phyloP scores from a whole-genome alignment of 345 rosid genomes.

The Erysimum cheiranthoides region DNA sequence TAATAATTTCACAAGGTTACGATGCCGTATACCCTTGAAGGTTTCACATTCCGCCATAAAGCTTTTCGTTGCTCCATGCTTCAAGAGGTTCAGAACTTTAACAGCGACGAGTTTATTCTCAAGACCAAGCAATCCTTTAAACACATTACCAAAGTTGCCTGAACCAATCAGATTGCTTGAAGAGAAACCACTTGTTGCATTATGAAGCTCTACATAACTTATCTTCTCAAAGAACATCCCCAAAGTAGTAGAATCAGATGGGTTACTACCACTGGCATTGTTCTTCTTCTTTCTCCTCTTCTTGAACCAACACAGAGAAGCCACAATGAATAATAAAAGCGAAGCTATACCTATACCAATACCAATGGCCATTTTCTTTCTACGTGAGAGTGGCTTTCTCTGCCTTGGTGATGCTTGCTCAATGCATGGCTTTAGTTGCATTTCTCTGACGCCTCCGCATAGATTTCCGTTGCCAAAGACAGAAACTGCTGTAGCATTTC shows the following conservation, averaged over 20 bases:
- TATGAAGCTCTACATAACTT: conserved; percentile 39
- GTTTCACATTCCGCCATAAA: conserved; percentile 48
- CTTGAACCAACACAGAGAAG: conserved; percentile 38
- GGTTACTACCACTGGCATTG: neutral
- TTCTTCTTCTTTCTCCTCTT: conserved; percentile 21
- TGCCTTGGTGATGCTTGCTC: conserved; percentile 8
- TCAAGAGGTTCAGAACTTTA: conserved; percentile 43
- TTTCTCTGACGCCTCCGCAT: conserved; percentile 38
- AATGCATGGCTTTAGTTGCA: conserved; percentile 35
- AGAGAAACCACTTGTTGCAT: conserved; percentile 45
- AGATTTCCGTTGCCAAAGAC: conserved; percentile 37
- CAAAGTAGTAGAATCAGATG: conserved; percentile 19
- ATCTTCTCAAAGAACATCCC: conserved; percentile 37
- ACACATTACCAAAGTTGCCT: conserved; percentile 41
- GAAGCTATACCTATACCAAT: conserved; percentile 35
- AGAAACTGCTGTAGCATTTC: conserved; percentile 37
- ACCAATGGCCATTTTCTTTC: conserved; percentile 31
- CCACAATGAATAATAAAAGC: conserved; percentile 27
- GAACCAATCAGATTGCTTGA: conserved; percentile 46
- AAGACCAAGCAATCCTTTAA: conserved; percentile 33
- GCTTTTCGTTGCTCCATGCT: conserved; percentile 41
- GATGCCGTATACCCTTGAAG: conserved; percentile 38
- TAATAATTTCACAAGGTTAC: conserved; percentile 44
- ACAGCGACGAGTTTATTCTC: conserved; percentile 36
- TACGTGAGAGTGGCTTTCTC: conserved; percentile 7